Evolutionary conservation across 2,329 filamentous ascomycete genomes (phyloP).

Genomic region (Knoxdaviesia capensis): DNA sequence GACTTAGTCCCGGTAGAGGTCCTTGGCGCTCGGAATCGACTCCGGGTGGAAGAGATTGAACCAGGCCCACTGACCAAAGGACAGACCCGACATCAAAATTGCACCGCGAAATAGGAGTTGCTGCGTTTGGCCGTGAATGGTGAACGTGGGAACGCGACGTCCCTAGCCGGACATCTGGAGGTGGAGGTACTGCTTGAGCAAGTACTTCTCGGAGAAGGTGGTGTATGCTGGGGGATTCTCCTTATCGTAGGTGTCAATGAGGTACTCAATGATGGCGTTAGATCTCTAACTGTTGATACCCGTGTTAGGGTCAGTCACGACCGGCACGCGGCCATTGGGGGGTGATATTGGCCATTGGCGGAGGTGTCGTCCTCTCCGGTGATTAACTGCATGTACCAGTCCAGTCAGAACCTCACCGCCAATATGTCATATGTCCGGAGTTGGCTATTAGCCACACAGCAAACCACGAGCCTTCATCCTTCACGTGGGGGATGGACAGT

Average conservation of each 20-base stretch:
- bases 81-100: conserved; percentile 10
- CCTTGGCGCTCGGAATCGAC: conserved; percentile 10
- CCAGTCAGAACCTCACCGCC: too few species aligned
- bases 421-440: too few species aligned
- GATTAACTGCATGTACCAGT: too few species aligned
- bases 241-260: conserved; percentile 9
- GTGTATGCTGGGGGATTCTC: conserved; percentile 4
- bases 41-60: conserved; percentile 12
- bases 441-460: conserved; percentile 2
- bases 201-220: conserved; percentile 1
- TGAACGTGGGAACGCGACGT: too few species aligned
- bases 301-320: conserved; percentile 8
- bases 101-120: too few species aligned
- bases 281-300: conserved; percentile 8
- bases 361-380: too few species aligned
- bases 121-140: too few species aligned
- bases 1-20: conserved; percentile 12
- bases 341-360: not conserved
- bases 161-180: conserved; percentile 17
- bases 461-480: conserved; percentile 8
- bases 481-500: conserved; percentile 7
- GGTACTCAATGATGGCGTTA: conserved; percentile 9
- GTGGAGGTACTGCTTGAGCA: conserved; percentile 15
- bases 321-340: conserved; percentile 8
- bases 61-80: conserved; percentile 15